Conservation (phyloP, 202 grass and related monocot species). For the Musa balbisiana region DNA sequence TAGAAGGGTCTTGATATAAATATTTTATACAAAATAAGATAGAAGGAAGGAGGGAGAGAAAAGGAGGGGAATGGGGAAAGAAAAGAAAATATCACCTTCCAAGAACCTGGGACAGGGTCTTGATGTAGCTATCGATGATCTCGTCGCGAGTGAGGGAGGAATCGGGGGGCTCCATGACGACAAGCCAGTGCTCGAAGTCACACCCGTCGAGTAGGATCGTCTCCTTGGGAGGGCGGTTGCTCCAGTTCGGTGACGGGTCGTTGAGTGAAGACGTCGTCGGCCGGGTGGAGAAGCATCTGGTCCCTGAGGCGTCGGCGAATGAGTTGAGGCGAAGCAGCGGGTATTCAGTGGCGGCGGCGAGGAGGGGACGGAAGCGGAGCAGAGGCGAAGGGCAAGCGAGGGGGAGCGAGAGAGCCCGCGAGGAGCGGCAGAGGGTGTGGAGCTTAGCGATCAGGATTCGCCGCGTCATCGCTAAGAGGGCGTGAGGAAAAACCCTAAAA, state of each 20-base stretch:
- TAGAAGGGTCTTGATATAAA: too few relatives aligned
- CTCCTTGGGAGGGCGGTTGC: constrained; percentile 48
- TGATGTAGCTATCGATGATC: constrained; percentile 49
- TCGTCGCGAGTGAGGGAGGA: constrained; percentile 33
- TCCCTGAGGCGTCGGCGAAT: not conserved
- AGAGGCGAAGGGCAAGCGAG: constrained; percentile 15
- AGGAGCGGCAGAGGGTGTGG: not conserved
- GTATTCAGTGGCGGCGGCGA: constrained; percentile 1
- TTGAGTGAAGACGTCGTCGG: constrained; percentile 47
- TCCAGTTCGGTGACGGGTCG: constrained; percentile 56
- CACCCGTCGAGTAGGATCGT: constrained; percentile 47
- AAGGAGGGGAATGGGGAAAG: not conserved
- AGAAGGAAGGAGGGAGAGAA: too few relatives aligned
- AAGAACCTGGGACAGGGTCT: constrained; percentile 46
- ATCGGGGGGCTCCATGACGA: constrained; percentile 55
- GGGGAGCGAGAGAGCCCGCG: constrained; percentile 25
- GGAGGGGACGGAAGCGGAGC: constrained; percentile 24
- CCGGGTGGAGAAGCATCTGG: constrained; percentile 42
- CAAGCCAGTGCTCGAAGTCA: constrained; percentile 74
- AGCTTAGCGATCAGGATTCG: not conserved
- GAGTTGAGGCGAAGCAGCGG: not conserved
- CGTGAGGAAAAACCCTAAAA: not conserved
- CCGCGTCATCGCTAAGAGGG: not conserved
- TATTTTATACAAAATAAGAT: too few relatives aligned
- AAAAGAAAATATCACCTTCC: constrained; percentile 32